Evolutionary conservation across 257 asterid genomes (phyloP).

Genomic region (Linderniella brevidens): DNA sequence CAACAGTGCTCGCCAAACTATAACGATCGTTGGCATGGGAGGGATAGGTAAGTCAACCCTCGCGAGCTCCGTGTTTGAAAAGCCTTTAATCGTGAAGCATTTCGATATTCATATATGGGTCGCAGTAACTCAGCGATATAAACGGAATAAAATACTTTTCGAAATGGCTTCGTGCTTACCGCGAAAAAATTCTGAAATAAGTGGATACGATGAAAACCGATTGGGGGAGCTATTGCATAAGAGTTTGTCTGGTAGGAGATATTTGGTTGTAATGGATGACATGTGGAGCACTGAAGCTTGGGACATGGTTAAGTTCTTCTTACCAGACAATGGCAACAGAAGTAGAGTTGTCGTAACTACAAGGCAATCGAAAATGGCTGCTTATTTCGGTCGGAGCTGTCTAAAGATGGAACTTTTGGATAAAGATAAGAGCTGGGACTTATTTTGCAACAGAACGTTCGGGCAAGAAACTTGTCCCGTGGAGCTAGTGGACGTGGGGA

Average conservation of each 20-base stretch:
- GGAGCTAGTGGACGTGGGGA: slow-evolving; percentile 2
- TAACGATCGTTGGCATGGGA: slow-evolving; percentile 1
- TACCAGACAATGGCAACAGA: slow-evolving; percentile 9
- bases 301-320: slow-evolving; percentile 3
- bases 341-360: slow-evolving; percentile 1
- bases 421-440: slow-evolving; percentile 3
- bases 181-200: not conserved
- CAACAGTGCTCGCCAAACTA: not conserved
- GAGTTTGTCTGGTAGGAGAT: not conserved
- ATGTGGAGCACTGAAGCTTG: slow-evolving; percentile 6
- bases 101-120: slow-evolving; percentile 14
- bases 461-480: slow-evolving; percentile 3
- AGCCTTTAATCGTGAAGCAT: not conserved
- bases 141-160: not conserved
- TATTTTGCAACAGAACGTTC: not conserved
- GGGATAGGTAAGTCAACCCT: slow-evolving; percentile 16
- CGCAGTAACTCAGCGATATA: slow-evolving; percentile 5
- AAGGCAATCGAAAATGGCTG: not conserved
- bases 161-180: not conserved
- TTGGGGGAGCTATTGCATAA: not conserved
- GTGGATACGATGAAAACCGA: not conserved
- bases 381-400: not conserved
- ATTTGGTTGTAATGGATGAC: slow-evolving; percentile 8
- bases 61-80: slow-evolving; percentile 7
- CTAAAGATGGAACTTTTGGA: not conserved